A percentile compares a stretch with the other conserved stretches of the same genome.
Evolutionary conservation across 805 yeast genomes (phyloP).

Genomic region (Starmerella apis): DNA sequence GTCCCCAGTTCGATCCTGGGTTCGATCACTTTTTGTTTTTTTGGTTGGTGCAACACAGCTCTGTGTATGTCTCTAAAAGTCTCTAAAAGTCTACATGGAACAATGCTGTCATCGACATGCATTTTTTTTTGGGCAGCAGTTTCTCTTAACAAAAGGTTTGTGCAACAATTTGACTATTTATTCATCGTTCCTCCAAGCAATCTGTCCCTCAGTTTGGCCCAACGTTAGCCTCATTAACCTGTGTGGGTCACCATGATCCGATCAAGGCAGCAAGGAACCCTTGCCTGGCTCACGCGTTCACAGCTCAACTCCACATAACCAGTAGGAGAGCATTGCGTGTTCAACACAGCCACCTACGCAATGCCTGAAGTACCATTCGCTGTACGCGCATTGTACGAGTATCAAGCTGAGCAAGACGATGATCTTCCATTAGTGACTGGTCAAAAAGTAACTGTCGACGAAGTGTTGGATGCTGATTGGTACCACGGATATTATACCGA

Average conservation of each 20-base stretch:
- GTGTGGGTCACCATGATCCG: background rate
- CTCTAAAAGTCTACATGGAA: too few relatives aligned
- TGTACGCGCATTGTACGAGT: conserved; percentile 59
- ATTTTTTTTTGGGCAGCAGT: too few relatives aligned
- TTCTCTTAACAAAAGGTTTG: too few relatives aligned
- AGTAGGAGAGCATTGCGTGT: conserved; percentile 4
- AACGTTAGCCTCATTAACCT: too few relatives aligned
- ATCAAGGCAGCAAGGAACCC: background rate
- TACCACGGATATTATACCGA: conserved; percentile 55
- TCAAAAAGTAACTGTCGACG: conserved; percentile 62
- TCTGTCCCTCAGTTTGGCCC: background rate
- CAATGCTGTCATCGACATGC: too few relatives aligned
- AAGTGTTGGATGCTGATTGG: conserved; percentile 89
- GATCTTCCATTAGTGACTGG: conserved; percentile 65
- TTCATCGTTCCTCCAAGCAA: background rate
- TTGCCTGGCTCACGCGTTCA: background rate
- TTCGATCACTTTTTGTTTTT: conserved; percentile 19
- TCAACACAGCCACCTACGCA: background rate
- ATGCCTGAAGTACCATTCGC: conserved; percentile 42
- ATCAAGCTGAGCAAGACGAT: conserved; percentile 64
- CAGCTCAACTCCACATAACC: background rate
- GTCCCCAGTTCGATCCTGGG: conserved; percentile 27
- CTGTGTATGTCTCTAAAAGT: too few relatives aligned
- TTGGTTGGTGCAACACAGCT: background rate
- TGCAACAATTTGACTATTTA: too few relatives aligned